Conservation (phyloP, 768 basidiomycete genomes). For the Phylloporus scabripes region DNA sequence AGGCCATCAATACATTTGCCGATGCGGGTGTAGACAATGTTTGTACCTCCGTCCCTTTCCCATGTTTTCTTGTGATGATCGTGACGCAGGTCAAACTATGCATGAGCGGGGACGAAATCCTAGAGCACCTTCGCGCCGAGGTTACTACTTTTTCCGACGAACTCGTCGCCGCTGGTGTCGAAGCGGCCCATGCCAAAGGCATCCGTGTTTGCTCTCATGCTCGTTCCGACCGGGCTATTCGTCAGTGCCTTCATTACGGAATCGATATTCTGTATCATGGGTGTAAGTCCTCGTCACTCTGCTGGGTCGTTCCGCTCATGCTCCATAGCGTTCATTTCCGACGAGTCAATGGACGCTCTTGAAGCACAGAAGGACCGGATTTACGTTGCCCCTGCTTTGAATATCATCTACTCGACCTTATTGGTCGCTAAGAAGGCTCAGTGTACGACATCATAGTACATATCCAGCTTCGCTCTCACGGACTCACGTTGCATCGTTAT, state of each 20-base stretch:
- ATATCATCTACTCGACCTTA: constrained; percentile 24
- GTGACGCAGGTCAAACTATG: constrained; percentile 28
- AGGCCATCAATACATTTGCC: constrained; percentile 21
- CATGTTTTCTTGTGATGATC: not conserved
- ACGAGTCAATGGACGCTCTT: constrained; percentile 33
- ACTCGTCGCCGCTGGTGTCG: constrained; percentile 31
- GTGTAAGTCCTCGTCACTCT: constrained; percentile 11
- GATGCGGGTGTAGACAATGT: constrained; percentile 22
- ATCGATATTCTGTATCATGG: constrained; percentile 30
- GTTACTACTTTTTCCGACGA: constrained; percentile 32
- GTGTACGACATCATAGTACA: constrained; percentile 8
- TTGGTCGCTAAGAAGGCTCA: constrained; percentile 24
- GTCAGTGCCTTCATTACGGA: constrained; percentile 34
- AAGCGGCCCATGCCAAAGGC: constrained; percentile 32
- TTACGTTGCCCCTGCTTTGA: constrained; percentile 31
- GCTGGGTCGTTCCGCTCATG: constrained; percentile 4
- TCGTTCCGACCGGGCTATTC: constrained; percentile 30
- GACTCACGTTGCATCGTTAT: not conserved
- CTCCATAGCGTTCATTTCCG: constrained; percentile 31
- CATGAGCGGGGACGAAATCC: constrained; percentile 36
- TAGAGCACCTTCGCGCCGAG: constrained; percentile 31
- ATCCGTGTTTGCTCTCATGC: constrained; percentile 36
- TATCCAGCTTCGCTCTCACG: not conserved
- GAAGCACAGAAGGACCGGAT: constrained; percentile 33
- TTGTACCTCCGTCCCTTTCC: not conserved